Conservation (phyloP, 768 basidiomycete species). For the Solioccasus polychromus region DNA sequence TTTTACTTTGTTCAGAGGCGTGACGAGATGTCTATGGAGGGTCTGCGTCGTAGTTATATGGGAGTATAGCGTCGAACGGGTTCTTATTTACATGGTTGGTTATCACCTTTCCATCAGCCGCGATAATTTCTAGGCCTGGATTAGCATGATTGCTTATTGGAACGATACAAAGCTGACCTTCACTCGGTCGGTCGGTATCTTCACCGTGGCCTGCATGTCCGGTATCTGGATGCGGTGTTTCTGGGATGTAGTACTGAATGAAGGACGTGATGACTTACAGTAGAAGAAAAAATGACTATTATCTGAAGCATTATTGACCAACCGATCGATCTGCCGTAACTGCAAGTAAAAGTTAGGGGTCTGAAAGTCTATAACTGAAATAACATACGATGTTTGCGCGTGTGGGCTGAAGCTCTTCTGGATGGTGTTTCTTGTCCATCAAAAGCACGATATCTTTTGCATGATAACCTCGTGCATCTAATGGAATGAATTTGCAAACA, state of each 20-base stretch:
- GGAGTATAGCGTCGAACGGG: background rate
- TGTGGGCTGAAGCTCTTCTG: constrained; percentile 36
- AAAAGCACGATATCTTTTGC: constrained; percentile 40
- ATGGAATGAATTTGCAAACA: background rate
- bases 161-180: too few relatives aligned
- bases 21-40: constrained; percentile 1
- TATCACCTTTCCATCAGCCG: constrained; percentile 3
- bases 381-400: constrained; percentile 40
- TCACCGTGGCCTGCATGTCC: too few relatives aligned
- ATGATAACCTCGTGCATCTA: constrained; percentile 30
- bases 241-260: background rate
- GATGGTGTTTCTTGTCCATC: too few relatives aligned
- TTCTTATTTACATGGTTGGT: constrained; percentile 3
- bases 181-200: too few relatives aligned
- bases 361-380: background rate
- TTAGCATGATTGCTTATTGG: too few relatives aligned
- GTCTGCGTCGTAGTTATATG: too few relatives aligned
- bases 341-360: constrained; percentile 13
- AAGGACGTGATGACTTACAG: constrained; percentile 34
- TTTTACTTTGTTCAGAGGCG: constrained; percentile 2
- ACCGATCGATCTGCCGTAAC: constrained; percentile 40
- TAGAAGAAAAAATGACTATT: constrained; percentile 52
- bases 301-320: constrained; percentile 39
- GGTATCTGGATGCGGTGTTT: constrained; percentile 2
- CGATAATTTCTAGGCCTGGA: background rate